Base-by-base conservation (phyloP, 2,329 filamentous ascomycete species). In the Fusarium marasasianum region DNA sequence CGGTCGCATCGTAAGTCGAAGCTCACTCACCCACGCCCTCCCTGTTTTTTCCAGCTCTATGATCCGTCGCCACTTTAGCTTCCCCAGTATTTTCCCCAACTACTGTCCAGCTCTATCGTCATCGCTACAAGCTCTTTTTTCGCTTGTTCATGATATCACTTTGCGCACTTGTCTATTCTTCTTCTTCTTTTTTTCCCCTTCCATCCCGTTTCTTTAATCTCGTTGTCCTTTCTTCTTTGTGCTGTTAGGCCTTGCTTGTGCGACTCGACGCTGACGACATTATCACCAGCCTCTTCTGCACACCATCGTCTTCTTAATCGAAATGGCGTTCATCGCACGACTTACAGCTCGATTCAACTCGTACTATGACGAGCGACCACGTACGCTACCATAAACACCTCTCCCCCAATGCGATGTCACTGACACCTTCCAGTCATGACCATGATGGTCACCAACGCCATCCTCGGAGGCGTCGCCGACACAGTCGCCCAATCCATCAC, bases 391-490 rank as follows among this genome's bases (percentile, higher is more conserved):
- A 11, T 38, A 6, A 44, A 33, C 31, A 14, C 17, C 11, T 15
- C 33, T 24, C 35, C 20, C 40, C 5, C 33, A 12, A 51, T 29
- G 38, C 7, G 14, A 55, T 55, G 11, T 17, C 45, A 5, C 65
- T 75, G 29, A 73, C 55, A 33, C 44, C 67, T 43, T 58, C 67
- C 81, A 93, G 94, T 99, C 47, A 90, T 99, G 79, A 99, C 96
- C 72, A 99, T 97, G 84, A 99, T 99, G 96, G 94, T 98, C 81
- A 98, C 96, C 82, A 99, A 99, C 86, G 94, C 96, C 76, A 92
- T 98, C 64, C 91, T 99, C 67, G 95, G 94, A 85, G 96, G 96
- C 78, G 92, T 99, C 77, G 96, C 96, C 83, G 96, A 99, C 83
- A 98, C 96, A 40, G 94, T 97, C 54, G 96, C 96, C 66, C 96